Evolutionary conservation across 495 filamentous ascomycete genomes (phyloP), one percentile per base, ranked within the genome.

Genomic region (Neurospora intermedia): DNA sequence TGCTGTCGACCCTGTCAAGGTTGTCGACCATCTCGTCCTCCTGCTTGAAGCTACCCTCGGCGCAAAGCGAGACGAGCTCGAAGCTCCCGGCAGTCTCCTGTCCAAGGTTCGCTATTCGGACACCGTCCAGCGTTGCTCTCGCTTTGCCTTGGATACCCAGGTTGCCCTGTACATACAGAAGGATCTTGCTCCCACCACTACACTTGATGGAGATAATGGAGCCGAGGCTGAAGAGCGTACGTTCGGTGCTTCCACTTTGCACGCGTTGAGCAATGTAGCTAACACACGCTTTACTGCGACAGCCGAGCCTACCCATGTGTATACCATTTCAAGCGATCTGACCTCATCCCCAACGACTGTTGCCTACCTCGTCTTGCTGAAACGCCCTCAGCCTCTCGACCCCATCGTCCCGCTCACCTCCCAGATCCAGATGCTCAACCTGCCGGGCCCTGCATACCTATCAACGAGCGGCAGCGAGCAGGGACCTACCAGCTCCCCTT

Each of bases 401-500:
- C 87, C 93, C 70, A 84, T 84, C 73, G 82, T 92, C 76, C 91
- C 94, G 48, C 89, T 99, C 73, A 86, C 89, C 62, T 89, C 90
- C 62, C 96, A 99, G 78, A 90, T 99, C 69, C 92, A 94, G 80
- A 91, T 97, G 75, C 92, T 94, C 78, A 97, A 96, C 78, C 85
- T 99, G 13, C 96, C 96, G 0, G 94, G 94, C 69, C 84, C 89
- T 15, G 89, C 91, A 35, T 87, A 88, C 69, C 83, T 91, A 23
- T 88, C 86, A 75, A 89, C 86, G 74, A 82, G 87, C 54, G 84
- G 87, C 40, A 85, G 88, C 66, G 90, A 92, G 70, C 90, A 94
- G 79, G 88, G 88, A 46, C 86, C 86, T 62, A 86, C 91, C 23
- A 83, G 89, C 54, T 95, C 94, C n/a, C 94, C 95, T 18, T 98